Base-by-base conservation (phyloP, 2,329 filamentous ascomycete species). In the Penicillium sp. region DNA sequence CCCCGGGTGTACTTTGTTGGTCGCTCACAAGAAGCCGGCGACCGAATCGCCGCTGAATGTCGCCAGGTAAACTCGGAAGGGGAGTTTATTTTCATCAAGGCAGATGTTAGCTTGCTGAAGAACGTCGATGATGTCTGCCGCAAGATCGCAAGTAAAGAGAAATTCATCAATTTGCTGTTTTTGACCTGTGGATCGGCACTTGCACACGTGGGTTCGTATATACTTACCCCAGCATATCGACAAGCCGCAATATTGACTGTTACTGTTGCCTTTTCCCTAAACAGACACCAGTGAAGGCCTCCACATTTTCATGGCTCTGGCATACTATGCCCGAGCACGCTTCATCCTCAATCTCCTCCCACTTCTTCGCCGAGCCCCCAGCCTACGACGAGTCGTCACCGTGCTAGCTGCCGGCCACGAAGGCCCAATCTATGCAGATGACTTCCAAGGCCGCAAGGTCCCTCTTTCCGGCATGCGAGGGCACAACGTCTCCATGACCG, bases 311-410 rank as follows among this genome's bases (percentile, higher is more conserved):
- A 78, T 81, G 25, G 77, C 81, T 7, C 76, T 88, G 15, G 76
- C 78, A 20, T 84, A 83, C 72, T 88, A 88, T 72, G 78, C 82
- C 4, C 86, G 86, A 20, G 79, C 83, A 62, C 83, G 84, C 41
- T 84, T 88, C 66, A 78, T 83, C 12, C 58, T 78, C 47, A 85
- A 86, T 55, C 79, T 89, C 0, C 80, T 88, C 8, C 86, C 86
- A 0, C 77, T 82, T 0, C 76, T 89, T 2, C 74, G 76, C 11
- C 69, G 67, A n/a, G 79, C 84, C 0, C 65, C 76, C 0, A 62
- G 73, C 5, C 76, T 86, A 25, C 78, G 82, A 0, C 82, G 85
- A 8, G 82, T 86, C 8, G 78, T 87, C 25, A 81, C 75, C n/a
- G 79, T 87, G n/a, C 73, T 84, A 0, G 81, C 79, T 0, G 83